Evolutionary conservation across 1,284 basidiomycete genomes (phyloP).

Genomic region (Erythrobasidium hasegawianum): DNA sequence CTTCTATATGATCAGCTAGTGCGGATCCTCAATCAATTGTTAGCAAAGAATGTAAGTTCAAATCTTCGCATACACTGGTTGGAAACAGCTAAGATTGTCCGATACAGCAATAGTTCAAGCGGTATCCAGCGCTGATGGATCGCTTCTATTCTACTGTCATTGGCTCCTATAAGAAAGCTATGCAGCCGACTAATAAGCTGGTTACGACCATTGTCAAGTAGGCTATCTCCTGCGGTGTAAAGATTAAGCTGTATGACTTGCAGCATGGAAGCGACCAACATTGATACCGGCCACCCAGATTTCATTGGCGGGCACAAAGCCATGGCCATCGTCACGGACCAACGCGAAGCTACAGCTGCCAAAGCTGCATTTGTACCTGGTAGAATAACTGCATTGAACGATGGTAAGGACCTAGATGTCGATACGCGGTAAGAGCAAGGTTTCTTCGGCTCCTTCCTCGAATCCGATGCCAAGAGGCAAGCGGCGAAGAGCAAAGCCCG

Average conservation of each 20-base stretch:
- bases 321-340: conserved; percentile 75
- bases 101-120: conserved; percentile 80
- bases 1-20: conserved; percentile 96
- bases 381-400: conserved; percentile 70
- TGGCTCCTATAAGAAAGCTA: conserved; percentile 89
- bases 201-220: conserved; percentile 85
- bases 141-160: conserved; percentile 92
- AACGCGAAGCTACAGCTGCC: conserved; percentile 75
- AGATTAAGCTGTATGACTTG: no score
- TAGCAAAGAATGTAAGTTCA: conserved; percentile 75
- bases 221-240: no score
- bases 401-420: conserved; percentile 88
- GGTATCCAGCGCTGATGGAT: conserved; percentile 89
- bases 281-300: conserved; percentile 99
- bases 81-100: no score
- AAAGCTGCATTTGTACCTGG: conserved; percentile 60
- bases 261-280: conserved; percentile 94
- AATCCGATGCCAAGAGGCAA: conserved; percentile 55
- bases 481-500: conserved; percentile 61
- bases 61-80: no score
- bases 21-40: conserved; percentile 83
- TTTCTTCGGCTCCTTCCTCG: conserved; percentile 96
- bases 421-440: conserved; percentile 73
- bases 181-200: conserved; percentile 91
- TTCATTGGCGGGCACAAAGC: conserved; percentile 97